Percentiles rank a stretch among this genome's conserved stretches.
Conservation (phyloP, 2,329 filamentous ascomycete species). For the Fusarium haematococcum region DNA sequence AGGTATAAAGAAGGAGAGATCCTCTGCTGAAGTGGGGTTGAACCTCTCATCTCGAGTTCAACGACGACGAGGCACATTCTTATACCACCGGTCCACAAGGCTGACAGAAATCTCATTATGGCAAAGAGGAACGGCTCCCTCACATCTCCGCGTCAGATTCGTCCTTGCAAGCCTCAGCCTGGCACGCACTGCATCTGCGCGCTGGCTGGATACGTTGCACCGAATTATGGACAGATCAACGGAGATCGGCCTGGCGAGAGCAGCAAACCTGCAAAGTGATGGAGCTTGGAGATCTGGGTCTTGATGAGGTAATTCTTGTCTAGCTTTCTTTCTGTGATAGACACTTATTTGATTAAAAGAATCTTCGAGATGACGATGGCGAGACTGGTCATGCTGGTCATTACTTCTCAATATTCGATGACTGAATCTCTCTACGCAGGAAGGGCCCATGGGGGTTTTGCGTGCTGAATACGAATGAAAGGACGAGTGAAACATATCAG, state of each 20-base stretch:
- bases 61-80: not conserved
- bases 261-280: not conserved
- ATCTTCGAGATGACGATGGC: not conserved
- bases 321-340: not conserved
- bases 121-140: not conserved
- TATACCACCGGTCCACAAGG: not conserved
- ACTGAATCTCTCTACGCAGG: not conserved
- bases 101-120: not conserved
- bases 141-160: not conserved
- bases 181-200: not conserved
- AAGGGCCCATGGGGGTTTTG: not conserved
- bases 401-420: not conserved
- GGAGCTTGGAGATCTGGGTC: not conserved
- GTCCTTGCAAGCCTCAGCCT: not conserved
- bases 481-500: not conserved
- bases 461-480: not conserved
- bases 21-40: not conserved
- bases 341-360: not conserved
- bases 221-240: not conserved
- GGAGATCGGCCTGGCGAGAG: not conserved
- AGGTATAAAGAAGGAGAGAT: not conserved
- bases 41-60: not conserved
- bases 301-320: not conserved
- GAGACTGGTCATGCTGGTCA: not conserved
- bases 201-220: not conserved